These are phyloP conservation scores for Colletotrichum lini DNA, from an alignment of 2,329 filamentous ascomycete genomes.

Conservation along the genomic window DNA sequence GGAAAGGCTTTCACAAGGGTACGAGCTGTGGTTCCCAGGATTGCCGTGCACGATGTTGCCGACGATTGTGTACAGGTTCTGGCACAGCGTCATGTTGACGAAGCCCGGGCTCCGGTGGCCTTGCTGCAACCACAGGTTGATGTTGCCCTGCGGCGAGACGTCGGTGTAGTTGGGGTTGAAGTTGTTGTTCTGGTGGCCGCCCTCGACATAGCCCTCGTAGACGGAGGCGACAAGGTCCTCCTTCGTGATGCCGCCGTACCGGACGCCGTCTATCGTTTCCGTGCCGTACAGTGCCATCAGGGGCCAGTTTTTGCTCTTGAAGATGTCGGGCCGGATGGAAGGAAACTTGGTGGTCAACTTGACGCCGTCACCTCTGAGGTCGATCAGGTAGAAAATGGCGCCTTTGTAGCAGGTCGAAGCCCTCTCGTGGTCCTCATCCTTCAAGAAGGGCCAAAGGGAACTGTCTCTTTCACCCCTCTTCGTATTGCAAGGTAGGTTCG, in stretches of 20 bases:
- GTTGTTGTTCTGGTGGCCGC: constrained; percentile 16
- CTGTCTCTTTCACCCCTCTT: not conserved
- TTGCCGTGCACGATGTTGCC: constrained; percentile 8
- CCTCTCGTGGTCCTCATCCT: constrained; percentile 2
- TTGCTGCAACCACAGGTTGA: not conserved
- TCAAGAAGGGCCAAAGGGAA: constrained; percentile 23
- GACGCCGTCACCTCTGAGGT: constrained; percentile 16
- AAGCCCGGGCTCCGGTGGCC: constrained; percentile 9
- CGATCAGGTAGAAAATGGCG: constrained; percentile 15
- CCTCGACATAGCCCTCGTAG: constrained; percentile 11
- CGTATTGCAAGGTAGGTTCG: constrained; percentile 24
- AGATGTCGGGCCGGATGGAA: constrained; percentile 7
- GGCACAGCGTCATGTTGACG: constrained; percentile 12
- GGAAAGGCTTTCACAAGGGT: constrained; percentile 6
- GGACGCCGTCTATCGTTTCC: constrained; percentile 7
- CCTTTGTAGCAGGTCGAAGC: constrained; percentile 22
- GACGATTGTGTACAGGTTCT: constrained; percentile 12
- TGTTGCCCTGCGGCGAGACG: not conserved
- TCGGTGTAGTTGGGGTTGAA: constrained; percentile 19
- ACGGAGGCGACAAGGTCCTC: constrained; percentile 20
- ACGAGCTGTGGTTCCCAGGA: not conserved
- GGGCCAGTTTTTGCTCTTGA: constrained; percentile 16
- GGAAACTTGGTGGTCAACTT: constrained; percentile 3
- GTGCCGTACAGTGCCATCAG: not conserved
- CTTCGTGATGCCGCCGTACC: constrained; percentile 20